A percentile compares a stretch with the other conserved stretches of the same genome.
Evolutionary conservation across 176 grass and related monocot genomes (phyloP).

Genomic region (Ampelocalamus luodianensis): DNA sequence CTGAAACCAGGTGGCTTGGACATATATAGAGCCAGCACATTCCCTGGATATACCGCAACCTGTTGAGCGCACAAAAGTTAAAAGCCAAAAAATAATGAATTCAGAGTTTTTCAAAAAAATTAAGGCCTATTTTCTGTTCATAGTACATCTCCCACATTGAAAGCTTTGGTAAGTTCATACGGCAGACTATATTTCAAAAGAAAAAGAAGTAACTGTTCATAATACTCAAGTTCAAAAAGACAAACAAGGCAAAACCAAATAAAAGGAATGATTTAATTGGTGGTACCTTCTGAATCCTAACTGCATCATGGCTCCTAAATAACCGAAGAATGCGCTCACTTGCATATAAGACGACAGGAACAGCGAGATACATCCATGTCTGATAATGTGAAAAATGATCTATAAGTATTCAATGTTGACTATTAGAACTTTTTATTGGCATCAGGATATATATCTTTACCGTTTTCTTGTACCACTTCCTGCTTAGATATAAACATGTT

Average conservation of each 20-base stretch:
- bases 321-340: conserved; percentile 73
- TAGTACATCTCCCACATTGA: background rate
- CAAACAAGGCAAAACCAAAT: conserved; percentile 15
- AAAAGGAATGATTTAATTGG: conserved; percentile 12
- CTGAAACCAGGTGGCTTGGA: conserved; percentile 90
- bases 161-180: background rate
- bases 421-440: background rate
- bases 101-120: background rate
- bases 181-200: background rate
- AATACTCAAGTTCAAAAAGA: conserved; percentile 24
- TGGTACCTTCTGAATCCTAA: conserved; percentile 79
- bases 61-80: conserved; percentile 36
- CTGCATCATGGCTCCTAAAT: conserved; percentile 78
- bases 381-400: conserved; percentile 39
- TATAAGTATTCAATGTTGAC: conserved; percentile 5
- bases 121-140: background rate
- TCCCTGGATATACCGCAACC: conserved; percentile 89
- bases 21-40: conserved; percentile 86
- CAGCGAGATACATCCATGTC: conserved; percentile 97
- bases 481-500: conserved; percentile 68
- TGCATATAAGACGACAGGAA: conserved; percentile 75
- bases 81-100: background rate
- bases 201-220: background rate
- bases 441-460: conserved; percentile 48
- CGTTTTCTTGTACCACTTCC: conserved; percentile 92